Conservation (phyloP, 176 grass and related monocot genomes). For the Hordeum vulgare region DNA sequence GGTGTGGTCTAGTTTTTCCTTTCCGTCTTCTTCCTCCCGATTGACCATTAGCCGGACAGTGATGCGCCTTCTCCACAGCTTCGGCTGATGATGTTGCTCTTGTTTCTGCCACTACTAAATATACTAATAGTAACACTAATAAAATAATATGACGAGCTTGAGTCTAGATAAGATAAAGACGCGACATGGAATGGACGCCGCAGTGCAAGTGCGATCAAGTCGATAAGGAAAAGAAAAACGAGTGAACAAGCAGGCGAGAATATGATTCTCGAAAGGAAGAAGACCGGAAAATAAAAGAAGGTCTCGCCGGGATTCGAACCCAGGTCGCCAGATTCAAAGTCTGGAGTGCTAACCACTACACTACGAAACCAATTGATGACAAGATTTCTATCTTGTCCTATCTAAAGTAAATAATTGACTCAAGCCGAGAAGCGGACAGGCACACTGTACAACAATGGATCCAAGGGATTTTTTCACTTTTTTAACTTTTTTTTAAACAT, state of each 20-base stretch:
- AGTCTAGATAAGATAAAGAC: background rate
- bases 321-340: conserved; percentile 99
- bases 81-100: background rate
- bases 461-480: too few relatives aligned
- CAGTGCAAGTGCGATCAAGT: too few relatives aligned
- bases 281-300: background rate
- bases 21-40: background rate
- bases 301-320: conserved; percentile 94
- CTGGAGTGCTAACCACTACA: conserved; percentile 99
- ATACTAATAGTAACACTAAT: too few relatives aligned
- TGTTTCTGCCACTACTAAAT: background rate
- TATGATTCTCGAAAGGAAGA: background rate
- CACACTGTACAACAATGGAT: background rate
- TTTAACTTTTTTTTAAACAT: too few relatives aligned
- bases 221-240: too few relatives aligned
- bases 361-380: conserved; percentile 3
- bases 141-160: too few relatives aligned
- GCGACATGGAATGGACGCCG: too few relatives aligned
- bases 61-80: background rate
- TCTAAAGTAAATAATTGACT: background rate
- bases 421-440: background rate
- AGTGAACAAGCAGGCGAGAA: background rate
- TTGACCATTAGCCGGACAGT: background rate
- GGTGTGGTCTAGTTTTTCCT: background rate
- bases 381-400: fast-evolving